A percentile compares a stretch with the other conserved stretches of the same genome.
These are phyloP conservation scores for Talaromyces atroroseus DNA, from an alignment of 2,329 filamentous ascomycete species.

Conservation along the genomic window DNA sequence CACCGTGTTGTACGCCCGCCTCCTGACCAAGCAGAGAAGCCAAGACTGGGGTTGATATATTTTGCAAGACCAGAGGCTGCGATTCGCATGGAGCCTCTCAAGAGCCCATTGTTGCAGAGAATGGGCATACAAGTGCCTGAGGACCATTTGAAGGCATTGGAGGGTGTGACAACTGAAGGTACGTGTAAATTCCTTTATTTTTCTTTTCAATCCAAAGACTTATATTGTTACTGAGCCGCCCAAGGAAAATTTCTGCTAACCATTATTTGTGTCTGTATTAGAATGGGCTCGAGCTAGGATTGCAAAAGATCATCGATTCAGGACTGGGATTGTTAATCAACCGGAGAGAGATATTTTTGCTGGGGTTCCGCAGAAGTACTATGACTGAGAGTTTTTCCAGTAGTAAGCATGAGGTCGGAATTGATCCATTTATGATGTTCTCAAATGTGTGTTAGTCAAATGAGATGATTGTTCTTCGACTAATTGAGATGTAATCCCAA, in stretches of 20 bases:
- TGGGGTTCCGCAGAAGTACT: slow-evolving; percentile 11
- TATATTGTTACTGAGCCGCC: not conserved
- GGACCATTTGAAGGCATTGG: slow-evolving; percentile 7
- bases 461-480: no score
- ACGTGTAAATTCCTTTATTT: not conserved
- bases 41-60: slow-evolving; percentile 8
- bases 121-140: slow-evolving; percentile 7
- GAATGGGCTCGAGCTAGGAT: slow-evolving; percentile 13
- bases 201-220: not conserved
- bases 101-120: slow-evolving; percentile 9
- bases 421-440: no score
- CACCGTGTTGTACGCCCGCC: slow-evolving; percentile 48
- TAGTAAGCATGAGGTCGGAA: no score
- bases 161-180: slow-evolving; percentile 12
- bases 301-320: slow-evolving; percentile 10
- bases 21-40: slow-evolving; percentile 37
- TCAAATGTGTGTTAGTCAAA: no score
- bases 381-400: not conserved
- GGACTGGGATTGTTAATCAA: slow-evolving; percentile 11
- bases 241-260: not conserved
- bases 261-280: not conserved
- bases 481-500: no score
- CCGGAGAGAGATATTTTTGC: slow-evolving; percentile 9
- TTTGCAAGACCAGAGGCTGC: slow-evolving; percentile 10
- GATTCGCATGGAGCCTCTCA: slow-evolving; percentile 6